Evolutionary conservation across 2,329 filamentous ascomycete genomes (phyloP), one percentile per base, ranked within the genome.

Genomic region (Lasiodiplodia citricola): DNA sequence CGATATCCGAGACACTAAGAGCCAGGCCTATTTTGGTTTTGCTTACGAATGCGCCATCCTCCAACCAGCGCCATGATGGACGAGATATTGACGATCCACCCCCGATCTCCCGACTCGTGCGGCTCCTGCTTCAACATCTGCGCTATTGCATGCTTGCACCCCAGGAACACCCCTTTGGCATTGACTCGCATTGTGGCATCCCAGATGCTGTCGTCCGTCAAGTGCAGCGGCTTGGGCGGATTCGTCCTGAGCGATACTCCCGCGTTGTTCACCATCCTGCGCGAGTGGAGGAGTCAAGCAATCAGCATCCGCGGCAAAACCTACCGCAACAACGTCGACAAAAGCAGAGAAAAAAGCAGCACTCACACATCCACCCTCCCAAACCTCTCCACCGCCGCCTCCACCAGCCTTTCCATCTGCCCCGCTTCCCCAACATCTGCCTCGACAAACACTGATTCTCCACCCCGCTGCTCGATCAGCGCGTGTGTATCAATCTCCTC

Each of bases 81-180:
- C 56, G 85, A 79, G 1, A 87, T 76, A 72, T 89, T 89, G 69
- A 88, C 79, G 71, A 89, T 88, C 72, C 80, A 79, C 2, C 86
- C 87, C 37, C 85, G 75, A 60, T 79, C 76, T 1, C 67, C 69
- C 5, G 67, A 71, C 2, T 71, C 70, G 18, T 73, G 66, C 21
- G 69, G 71, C 14, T 75, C 72, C 69, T 79, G 78, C 44, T 70
- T 69, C 41, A 80, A 64, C 77, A 80, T 79, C 67, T 79, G 78
- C 11, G 69, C 41, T 13, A 75, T 70, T 11, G 71, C 78, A 67
- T 76, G 75, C 63, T 79, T 79, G 68, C 73, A 76, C n/a, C 77
- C 75, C n/a, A 79, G 70, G 60, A 79, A 78, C 10, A 79, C 74
- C 11, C 74, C 73, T 37, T 75, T 75, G 18, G 73, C 73, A 69